These are phyloP conservation scores for Kodamaea leandrae DNA, from an alignment of 805 yeast species.

Conservation along the genomic window DNA sequence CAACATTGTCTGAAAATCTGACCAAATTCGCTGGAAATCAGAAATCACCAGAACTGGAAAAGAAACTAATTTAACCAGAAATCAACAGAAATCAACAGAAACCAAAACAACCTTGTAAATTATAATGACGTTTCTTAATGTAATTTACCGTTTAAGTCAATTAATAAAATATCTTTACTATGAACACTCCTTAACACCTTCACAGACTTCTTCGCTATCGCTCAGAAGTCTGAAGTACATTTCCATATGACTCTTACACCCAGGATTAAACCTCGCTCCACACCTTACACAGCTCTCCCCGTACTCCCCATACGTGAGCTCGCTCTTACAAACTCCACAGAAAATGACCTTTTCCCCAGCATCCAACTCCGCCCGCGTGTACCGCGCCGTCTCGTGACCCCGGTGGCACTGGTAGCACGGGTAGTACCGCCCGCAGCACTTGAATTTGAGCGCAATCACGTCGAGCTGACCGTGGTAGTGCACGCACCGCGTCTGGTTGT, in stretches of 20 bases:
- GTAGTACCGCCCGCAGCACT: conserved; percentile 35
- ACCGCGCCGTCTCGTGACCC: conserved; percentile 17
- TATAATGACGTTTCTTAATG: too few species aligned
- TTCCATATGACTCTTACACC: conserved; percentile 35
- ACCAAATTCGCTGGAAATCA: too few species aligned
- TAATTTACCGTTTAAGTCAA: too few species aligned
- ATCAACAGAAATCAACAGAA: too few species aligned
- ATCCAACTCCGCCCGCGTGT: conserved; percentile 10
- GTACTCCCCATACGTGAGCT: conserved; percentile 31
- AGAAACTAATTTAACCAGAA: too few species aligned
- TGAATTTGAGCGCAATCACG: conserved; percentile 39
- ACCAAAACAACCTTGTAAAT: too few species aligned
- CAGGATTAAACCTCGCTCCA: conserved; percentile 32
- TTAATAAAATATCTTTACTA: too few species aligned
- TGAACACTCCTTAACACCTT: too few species aligned
- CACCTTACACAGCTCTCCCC: conserved; percentile 26
- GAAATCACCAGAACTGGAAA: too few species aligned
- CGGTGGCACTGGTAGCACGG: conserved; percentile 42
- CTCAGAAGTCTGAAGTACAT: conserved; percentile 31
- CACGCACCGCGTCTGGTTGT: conserved; percentile 33
- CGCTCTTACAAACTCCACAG: conserved; percentile 36
- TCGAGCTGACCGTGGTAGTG: conserved; percentile 38
- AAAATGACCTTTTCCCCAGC: conserved; percentile 24
- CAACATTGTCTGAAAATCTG: too few species aligned
- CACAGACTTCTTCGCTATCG: too few species aligned